These are phyloP conservation scores for Talaromyces sp. DNA, from an alignment of 2,329 filamentous ascomycete genomes.

Conservation along the genomic window DNA sequence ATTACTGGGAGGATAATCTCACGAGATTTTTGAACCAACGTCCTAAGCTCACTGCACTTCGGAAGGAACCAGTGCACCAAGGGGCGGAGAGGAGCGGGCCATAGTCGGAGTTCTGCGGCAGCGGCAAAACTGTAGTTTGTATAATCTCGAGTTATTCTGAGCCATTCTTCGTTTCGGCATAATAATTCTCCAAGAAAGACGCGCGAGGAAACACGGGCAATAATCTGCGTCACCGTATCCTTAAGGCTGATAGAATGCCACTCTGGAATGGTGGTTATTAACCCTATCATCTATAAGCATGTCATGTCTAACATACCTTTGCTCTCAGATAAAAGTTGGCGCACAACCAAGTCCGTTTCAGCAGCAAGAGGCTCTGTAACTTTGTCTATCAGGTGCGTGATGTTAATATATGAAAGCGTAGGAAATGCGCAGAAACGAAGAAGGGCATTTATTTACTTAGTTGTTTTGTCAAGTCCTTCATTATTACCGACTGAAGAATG, in stretches of 20 bases:
- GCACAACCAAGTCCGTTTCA: not conserved
- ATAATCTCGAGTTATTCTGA: constrained; percentile 10
- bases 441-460: not conserved
- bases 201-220: constrained; percentile 14
- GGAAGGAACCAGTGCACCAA: constrained; percentile 42
- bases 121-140: constrained; percentile 7
- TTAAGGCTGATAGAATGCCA: constrained; percentile 15
- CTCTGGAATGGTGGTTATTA: constrained; percentile 7
- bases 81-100: constrained; percentile 35
- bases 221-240: constrained; percentile 1
- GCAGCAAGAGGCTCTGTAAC: constrained; percentile 22
- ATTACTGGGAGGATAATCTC: not conserved
- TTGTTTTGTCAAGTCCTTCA: not conserved
- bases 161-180: constrained; percentile 14
- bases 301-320: not conserved
- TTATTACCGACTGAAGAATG: not conserved
- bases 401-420: not conserved
- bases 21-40: constrained; percentile 44
- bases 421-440: not conserved
- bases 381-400: constrained; percentile 20
- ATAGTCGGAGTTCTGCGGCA: constrained; percentile 36
- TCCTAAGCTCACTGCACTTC: constrained; percentile 31
- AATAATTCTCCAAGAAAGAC: constrained; percentile 19
- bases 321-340: not conserved
- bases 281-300: not conserved